Conservation (phyloP, 495 filamentous ascomycete genomes). For the Patellaria atrata region DNA sequence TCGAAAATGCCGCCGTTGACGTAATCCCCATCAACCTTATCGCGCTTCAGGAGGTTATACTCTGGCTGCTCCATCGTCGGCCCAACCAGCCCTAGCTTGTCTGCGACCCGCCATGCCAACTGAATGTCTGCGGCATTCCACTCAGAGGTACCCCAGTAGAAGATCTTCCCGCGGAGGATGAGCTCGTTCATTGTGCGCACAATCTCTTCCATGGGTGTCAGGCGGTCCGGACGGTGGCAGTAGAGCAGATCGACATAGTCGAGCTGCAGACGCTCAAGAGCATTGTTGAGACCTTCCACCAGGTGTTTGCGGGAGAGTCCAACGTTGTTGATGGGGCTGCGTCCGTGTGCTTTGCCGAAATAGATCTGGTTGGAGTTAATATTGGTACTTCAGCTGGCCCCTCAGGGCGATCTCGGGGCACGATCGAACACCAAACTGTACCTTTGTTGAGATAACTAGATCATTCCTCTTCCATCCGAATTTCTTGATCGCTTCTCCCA, state of each 20-base stretch:
- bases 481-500: slow-evolving; percentile 54
- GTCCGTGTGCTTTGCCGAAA: slow-evolving; percentile 47
- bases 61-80: slow-evolving; percentile 75
- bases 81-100: slow-evolving; percentile 60
- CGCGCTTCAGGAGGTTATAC: slow-evolving; percentile 62
- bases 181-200: slow-evolving; percentile 75
- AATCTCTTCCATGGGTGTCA: slow-evolving; percentile 76
- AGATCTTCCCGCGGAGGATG: slow-evolving; percentile 61
- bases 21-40: slow-evolving; percentile 66
- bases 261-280: slow-evolving; percentile 54
- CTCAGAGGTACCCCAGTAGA: slow-evolving; percentile 88
- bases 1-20: slow-evolving; percentile 41
- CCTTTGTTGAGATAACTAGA: slow-evolving; percentile 75
- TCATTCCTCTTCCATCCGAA: slow-evolving; percentile 67
- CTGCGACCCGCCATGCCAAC: slow-evolving; percentile 59
- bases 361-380: slow-evolving; percentile 38
- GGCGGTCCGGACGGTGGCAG: slow-evolving; percentile 68
- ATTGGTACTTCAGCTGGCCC: neutral
- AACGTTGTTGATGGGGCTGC: slow-evolving; percentile 53
- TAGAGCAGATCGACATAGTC: slow-evolving; percentile 71
- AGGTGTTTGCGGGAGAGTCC: slow-evolving; percentile 77
- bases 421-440: no score
- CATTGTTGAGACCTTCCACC: slow-evolving; percentile 51
- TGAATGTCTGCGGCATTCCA: slow-evolving; percentile 74
- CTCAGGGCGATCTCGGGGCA: no score